Evolutionary conservation across 1,284 basidiomycete species (phyloP), one percentile per base, ranked within the genome.

Genomic region (Cryptococcus floricola): DNA sequence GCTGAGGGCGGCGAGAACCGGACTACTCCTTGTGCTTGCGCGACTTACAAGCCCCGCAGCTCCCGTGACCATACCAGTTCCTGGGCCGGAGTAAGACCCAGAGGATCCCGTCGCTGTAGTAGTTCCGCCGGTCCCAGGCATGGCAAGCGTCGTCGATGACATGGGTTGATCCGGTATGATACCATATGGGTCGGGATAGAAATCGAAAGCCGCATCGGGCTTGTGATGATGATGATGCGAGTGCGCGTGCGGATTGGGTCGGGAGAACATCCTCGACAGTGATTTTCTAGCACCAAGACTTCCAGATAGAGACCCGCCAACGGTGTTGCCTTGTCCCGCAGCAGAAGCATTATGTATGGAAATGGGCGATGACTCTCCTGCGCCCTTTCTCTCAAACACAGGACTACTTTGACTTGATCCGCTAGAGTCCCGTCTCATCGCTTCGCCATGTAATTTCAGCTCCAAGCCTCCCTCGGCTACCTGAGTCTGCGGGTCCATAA

Each of bases 181-280:
- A 12, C 59, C 59, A 37, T 60, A 60, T 18, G 59, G 59, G 44
- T 60, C 59, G 5, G 59, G 59, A 28, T 44, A 34, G 10, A 34
- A 60, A 28, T 60, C 59, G 8, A 53, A 57, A 31, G 56, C 48
- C 13, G 59, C 45, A 18, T 55, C 44, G n/a, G 57, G 48, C 18
- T 34, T 34, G 31, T 55, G 37, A 45, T 46, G 53, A 37, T 10
- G 46, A 19, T 25, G 45, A 25, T 46, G 45, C 3, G 44, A 46
- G 25, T 34, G 31, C 31, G 31, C 31, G 31, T 34, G 31, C 7
- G 31, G 31, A 5, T 34, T 34, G 6, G 31, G 31, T 10, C 31
- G 31, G 1, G 31, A 34, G 31, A 34, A 34, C 31, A 34, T 34
- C 10, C 31, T 6, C 31, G 31, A 34, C 31, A 34, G 7, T 6